phyloP scores from a whole-genome alignment of 176 grass and related monocot genomes.

The Puya raimondii region DNA sequence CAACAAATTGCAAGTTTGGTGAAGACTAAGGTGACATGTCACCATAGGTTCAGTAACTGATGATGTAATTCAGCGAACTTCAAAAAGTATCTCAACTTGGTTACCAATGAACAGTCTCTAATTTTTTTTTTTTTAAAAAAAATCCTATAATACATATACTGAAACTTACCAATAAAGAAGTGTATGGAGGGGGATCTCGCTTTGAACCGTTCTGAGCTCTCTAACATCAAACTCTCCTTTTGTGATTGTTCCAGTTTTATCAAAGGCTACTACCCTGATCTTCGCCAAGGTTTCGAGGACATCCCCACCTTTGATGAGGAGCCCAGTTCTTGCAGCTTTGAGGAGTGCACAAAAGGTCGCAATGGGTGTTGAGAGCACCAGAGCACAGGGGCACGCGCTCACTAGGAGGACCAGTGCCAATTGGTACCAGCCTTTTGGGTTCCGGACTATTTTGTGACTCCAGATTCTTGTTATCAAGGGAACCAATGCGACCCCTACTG shows the following conservation, averaged over 20 bases:
- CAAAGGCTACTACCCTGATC: constrained; percentile 69
- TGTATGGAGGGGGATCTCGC: constrained; percentile 28
- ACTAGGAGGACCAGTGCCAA: constrained; percentile 80
- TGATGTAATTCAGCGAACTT: too few relatives aligned
- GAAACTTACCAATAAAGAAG: constrained; percentile 61
- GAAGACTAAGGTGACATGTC: too few relatives aligned
- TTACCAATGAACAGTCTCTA: too few relatives aligned
- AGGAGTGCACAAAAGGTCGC: constrained; percentile 93
- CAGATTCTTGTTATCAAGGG: constrained; percentile 36
- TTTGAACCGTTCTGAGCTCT: constrained; percentile 38
- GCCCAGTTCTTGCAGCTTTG: constrained; percentile 56
- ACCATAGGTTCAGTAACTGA: too few relatives aligned
- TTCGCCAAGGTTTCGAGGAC: constrained; percentile 69
- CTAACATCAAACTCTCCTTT: constrained; percentile 77
- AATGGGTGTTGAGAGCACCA: constrained; percentile 80
- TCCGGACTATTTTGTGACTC: constrained; percentile 29
- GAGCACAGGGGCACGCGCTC: constrained; percentile 84
- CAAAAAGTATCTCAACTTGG: too few relatives aligned
- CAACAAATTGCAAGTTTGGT: neutral
- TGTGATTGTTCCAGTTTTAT: constrained; percentile 93
- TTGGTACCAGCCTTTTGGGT: constrained; percentile 50
- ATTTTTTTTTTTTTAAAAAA: too few relatives aligned
- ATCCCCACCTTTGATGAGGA: constrained; percentile 92
- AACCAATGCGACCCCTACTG: constrained; percentile 48
- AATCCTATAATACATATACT: neutral